Conservation (phyloP, 2,329 filamentous ascomycete genomes). For the Penicillium sp. region DNA sequence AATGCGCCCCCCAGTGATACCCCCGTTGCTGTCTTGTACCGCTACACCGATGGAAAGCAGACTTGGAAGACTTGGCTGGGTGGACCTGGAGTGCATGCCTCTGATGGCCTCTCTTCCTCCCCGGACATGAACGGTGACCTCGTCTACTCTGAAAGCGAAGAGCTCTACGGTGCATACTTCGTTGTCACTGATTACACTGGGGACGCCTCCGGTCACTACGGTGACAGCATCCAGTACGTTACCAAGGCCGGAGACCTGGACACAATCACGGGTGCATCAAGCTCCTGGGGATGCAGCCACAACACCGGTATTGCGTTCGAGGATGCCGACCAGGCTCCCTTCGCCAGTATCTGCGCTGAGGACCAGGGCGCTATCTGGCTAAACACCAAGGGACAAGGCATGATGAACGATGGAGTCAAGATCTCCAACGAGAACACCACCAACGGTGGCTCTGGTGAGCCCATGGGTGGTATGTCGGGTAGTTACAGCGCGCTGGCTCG, state of each 20-base stretch:
- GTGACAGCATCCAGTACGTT: slow-evolving; percentile 58
- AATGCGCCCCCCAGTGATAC: slow-evolving; percentile 50
- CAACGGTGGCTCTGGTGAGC: slow-evolving; percentile 60
- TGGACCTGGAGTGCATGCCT: slow-evolving; percentile 54
- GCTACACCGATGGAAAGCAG: slow-evolving; percentile 57
- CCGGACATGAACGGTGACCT: slow-evolving; percentile 65
- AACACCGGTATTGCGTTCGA: slow-evolving; percentile 67
- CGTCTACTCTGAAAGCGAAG: slow-evolving; percentile 58
- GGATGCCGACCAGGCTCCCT: slow-evolving; percentile 59
- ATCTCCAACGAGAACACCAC: slow-evolving; percentile 64
- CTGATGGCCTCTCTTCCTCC: slow-evolving; percentile 51
- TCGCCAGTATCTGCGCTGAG: slow-evolving; percentile 61
- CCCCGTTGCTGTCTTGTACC: slow-evolving; percentile 61
- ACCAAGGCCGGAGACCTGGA: slow-evolving; percentile 51
- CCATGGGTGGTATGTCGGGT: slow-evolving; percentile 64
- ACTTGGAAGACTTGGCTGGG: slow-evolving; percentile 62
- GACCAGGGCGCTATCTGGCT: slow-evolving; percentile 66
- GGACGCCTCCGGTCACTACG: slow-evolving; percentile 57
- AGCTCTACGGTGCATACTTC: slow-evolving; percentile 63
- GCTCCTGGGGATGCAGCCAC: slow-evolving; percentile 63
- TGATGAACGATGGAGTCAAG: slow-evolving; percentile 55
- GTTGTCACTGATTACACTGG: slow-evolving; percentile 62
- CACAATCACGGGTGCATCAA: slow-evolving; percentile 55
- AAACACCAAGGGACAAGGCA: slow-evolving; percentile 60
- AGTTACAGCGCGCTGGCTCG: slow-evolving; percentile 60